A percentile compares a stretch with the other conserved stretches of the same genome.
These are phyloP conservation scores for Sideroxylon spinosum DNA, from an alignment of 179 eudicot species.

Conservation along the genomic window DNA sequence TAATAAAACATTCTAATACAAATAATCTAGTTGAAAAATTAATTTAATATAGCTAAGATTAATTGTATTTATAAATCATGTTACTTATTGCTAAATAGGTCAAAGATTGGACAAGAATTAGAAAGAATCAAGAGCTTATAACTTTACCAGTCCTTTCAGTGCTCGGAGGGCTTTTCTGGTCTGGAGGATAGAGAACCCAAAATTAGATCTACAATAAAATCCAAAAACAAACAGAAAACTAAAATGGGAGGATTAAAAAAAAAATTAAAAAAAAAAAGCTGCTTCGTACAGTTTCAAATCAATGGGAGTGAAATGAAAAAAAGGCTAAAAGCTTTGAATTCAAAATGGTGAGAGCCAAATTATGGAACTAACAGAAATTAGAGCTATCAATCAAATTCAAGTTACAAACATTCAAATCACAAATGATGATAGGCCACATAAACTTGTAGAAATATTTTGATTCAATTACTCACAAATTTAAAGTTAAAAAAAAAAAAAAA, in stretches of 20 bases:
- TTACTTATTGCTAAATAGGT: too few relatives aligned
- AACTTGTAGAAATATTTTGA: too few relatives aligned
- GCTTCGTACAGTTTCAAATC: not conserved
- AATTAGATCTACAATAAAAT: slow-evolving; percentile 11
- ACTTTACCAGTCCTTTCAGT: slow-evolving; percentile 68
- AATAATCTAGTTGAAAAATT: too few relatives aligned
- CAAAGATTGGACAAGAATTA: too few relatives aligned
- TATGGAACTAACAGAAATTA: not conserved
- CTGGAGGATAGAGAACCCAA: slow-evolving; percentile 28
- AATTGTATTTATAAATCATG: too few relatives aligned
- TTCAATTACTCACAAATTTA: too few relatives aligned
- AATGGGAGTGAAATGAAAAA: not conserved
- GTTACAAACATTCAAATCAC: slow-evolving; percentile 15
- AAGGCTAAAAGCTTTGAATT: not conserved
- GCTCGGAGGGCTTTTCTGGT: slow-evolving; percentile 83
- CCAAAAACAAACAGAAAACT: not conserved
- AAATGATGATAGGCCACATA: too few relatives aligned
- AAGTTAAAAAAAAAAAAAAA: too few relatives aligned
- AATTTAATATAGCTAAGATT: too few relatives aligned
- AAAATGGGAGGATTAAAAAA: not conserved
- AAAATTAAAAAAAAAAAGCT: not conserved
- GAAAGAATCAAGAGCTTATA: slow-evolving; percentile 52
- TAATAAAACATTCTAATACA: too few relatives aligned
- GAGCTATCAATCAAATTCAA: not conserved
- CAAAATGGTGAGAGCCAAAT: not conserved